Evolutionary conservation across 1,139 yeast genomes (phyloP), one percentile per base, ranked within the genome.

Genomic region (Taphrina betulina): DNA sequence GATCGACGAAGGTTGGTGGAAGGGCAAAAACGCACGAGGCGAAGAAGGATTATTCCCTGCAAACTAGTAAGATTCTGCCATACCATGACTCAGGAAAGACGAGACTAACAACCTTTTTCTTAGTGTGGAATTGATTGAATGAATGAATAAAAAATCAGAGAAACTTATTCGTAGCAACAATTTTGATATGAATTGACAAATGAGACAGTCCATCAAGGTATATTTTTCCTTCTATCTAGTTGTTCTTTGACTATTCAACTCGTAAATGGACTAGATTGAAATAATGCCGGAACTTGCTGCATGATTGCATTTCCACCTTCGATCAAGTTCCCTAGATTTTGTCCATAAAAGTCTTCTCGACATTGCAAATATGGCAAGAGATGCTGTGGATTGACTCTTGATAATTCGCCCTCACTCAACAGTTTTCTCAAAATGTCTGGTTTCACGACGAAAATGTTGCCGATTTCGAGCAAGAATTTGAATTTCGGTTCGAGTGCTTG

Each of bases 1-100:
- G 69, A 85, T 86, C 14, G 96, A 89, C 64, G 95, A 87, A 52
- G 96, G 88, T 67, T 92, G 98, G 98, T 92, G 97, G 97, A 76
- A 84, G 58, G 98, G 98, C 48, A 82, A 82, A 64, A 43, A 45
- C 28, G 72, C 80, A 59, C 71, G 81, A 38, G 96, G 95, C 41
- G 85, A 81, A 63, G 76, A 79, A 62, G 95, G 95, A 57, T 75
- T 92, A 58, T 89, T 92, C 82, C 98, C 98, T n/a, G 24, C 48
- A 20, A 43, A 43, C 14, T 43, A 43, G 45, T 41, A 24, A 41
- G 45, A 20, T 23, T 5, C 8, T 28, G 7, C 12, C 31, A 28
- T 12, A 28, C 31, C 12, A 12, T 28, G 7, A 8, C 10, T 7
- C 31, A 28, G 7, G 31, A 28, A 7, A 28, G 7, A 8, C 31